Evolutionary conservation across 495 filamentous ascomycete genomes (phyloP).

Genomic region (Durotheca rogersii): DNA sequence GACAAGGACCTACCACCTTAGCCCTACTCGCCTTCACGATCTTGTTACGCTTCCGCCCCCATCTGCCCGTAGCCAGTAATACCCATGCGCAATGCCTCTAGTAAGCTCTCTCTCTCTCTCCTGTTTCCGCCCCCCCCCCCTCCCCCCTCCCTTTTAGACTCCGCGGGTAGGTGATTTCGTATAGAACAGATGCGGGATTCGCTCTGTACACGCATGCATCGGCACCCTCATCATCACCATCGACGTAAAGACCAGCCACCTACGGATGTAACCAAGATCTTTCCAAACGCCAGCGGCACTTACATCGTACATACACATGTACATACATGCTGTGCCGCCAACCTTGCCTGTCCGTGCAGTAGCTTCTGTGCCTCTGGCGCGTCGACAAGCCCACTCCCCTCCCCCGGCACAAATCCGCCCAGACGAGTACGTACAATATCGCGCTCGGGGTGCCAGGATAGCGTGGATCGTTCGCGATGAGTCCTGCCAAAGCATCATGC

Average conservation of each 20-base stretch:
- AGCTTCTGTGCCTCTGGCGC: conserved; percentile 16
- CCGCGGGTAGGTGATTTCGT: no score
- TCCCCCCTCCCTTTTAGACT: background rate
- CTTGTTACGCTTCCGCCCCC: conserved; percentile 14
- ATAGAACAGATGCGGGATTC: no score
- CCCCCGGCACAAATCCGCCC: no score
- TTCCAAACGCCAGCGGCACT: conserved; percentile 18
- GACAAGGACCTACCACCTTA: conserved; percentile 1
- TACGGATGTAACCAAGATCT: conserved; percentile 32
- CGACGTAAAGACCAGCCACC: conserved; percentile 16
- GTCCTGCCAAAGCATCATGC: no score
- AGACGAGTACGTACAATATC: no score
- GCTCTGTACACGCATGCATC: background rate
- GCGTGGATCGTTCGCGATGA: no score
- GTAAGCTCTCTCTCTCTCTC: background rate
- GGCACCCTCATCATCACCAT: background rate
- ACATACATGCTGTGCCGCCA: conserved; percentile 7
- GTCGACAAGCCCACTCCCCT: no score
- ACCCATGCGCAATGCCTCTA: no score
- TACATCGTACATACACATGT: conserved; percentile 6
- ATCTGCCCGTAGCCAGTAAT: conserved; percentile 1
- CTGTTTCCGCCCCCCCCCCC: background rate
- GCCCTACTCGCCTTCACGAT: no score
- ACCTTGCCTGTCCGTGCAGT: conserved; percentile 18
- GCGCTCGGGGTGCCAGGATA: no score